phyloP scores from a whole-genome alignment of 805 yeast genomes.

The Kluyveromyces lactis region DNA sequence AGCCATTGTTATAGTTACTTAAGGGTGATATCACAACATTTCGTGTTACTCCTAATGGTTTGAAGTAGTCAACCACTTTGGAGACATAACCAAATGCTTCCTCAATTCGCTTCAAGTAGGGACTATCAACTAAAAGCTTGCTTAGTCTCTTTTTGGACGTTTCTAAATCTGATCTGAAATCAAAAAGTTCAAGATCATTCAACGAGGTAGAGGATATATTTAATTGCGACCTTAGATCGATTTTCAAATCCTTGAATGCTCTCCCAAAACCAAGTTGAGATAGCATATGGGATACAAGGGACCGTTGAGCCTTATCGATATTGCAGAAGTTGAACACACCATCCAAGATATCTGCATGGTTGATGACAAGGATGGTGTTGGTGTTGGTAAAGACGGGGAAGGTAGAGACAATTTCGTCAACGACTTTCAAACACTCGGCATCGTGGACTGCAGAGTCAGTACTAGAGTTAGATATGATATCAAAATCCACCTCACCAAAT shows the following conservation, averaged over 20 bases:
- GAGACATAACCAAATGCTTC: slow-evolving; percentile 53
- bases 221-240: slow-evolving; percentile 52
- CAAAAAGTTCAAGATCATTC: slow-evolving; percentile 74
- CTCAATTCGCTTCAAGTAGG: slow-evolving; percentile 51
- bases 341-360: slow-evolving; percentile 75
- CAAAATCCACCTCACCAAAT: slow-evolving; percentile 81
- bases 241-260: slow-evolving; percentile 49
- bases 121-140: slow-evolving; percentile 68
- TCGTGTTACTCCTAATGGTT: slow-evolving; percentile 50
- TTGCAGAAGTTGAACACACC: slow-evolving; percentile 76
- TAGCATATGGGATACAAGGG: slow-evolving; percentile 60
- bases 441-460: slow-evolving; percentile 52
- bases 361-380: slow-evolving; percentile 53
- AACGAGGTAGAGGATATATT: slow-evolving; percentile 74
- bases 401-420: slow-evolving; percentile 59
- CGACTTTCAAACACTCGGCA: slow-evolving; percentile 80
- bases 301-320: slow-evolving; percentile 63
- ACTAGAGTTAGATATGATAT: slow-evolving; percentile 50
- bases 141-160: slow-evolving; percentile 54
- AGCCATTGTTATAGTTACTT: slow-evolving; percentile 72
- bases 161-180: slow-evolving; percentile 63
- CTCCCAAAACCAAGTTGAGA: slow-evolving; percentile 70
- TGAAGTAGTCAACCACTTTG: slow-evolving; percentile 46
- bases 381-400: slow-evolving; percentile 61
- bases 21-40: slow-evolving; percentile 67